Base-by-base conservation (phyloP, 2,329 filamentous ascomycete species). In the Biscogniauxia sp. region DNA sequence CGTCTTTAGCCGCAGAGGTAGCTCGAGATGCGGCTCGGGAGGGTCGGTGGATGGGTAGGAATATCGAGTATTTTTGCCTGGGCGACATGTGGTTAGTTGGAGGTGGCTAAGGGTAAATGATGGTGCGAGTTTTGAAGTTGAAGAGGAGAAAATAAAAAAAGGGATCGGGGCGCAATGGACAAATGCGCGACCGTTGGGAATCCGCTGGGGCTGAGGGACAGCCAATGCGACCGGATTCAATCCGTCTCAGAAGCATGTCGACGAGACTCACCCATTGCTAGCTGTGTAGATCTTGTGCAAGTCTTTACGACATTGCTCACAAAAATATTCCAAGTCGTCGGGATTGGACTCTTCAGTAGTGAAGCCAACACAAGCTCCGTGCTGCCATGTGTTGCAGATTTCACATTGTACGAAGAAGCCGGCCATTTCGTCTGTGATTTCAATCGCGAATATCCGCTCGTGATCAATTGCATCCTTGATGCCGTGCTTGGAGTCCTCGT, bases 331-430 rank as follows among this genome's bases (percentile, higher is more conserved):
- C 32, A 73, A 57, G 51, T 74, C 93, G 58, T 98, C 94, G 9
- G 95, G 95, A 66, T 92, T 94, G 74, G 90, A 89, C 68, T 91
- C 89, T 76, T 97, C 94, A 68, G 95, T 95, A 80, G 96, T 93
- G 72, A 99, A 97, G 62, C 95, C 94, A 61, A 99, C 94, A 73
- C 95, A 99, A 62, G 93, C 94, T 70, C 95, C 95, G 75, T 99
- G 95, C 76, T 99, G 95, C 95, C 94, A 99, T 65, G 98, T 95
- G 75, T 96, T 96, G 82, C 95, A 99, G 66, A 91, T 83, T 78
- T 98, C 95, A 84, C 95, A 99, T 80, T 98, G 94, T 67, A 99
- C 93, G 77, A 97, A 99, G 77, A 98, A 90, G 56, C 93, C 94
- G 52, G 94, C 95, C 67, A 94, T 84, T 66, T 98, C 94, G 71